Percentiles rank a stretch among this genome's conserved stretches.
phyloP scores from a whole-genome alignment of 1,139 yeast species.

The Lodderomyces metapsilosis region DNA sequence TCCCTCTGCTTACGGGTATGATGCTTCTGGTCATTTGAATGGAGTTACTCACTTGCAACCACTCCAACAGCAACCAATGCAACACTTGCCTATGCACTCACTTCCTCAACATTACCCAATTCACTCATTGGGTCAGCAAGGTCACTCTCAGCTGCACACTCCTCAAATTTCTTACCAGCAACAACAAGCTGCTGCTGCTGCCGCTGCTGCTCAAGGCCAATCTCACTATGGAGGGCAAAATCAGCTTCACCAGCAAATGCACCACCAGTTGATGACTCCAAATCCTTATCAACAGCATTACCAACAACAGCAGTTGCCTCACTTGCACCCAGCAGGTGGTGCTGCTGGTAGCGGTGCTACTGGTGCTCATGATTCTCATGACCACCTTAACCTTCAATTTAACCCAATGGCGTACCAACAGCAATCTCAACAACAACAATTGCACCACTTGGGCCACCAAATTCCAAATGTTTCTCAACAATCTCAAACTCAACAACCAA shows the following conservation, averaged over 20 bases:
- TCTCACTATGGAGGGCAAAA: conserved; percentile 8
- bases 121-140: conserved; percentile 19
- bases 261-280: conserved; percentile 7
- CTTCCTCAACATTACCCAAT: conserved; percentile 18
- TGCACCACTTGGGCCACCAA: conserved; percentile 16
- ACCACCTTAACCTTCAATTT: conserved; percentile 23
- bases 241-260: conserved; percentile 13
- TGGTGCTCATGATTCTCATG: conserved; percentile 14
- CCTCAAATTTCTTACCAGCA: conserved; percentile 6
- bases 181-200: conserved; percentile 1
- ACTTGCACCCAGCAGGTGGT: conserved; percentile 13
- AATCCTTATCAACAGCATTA: conserved; percentile 11
- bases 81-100: conserved; percentile 8
- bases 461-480: conserved; percentile 10
- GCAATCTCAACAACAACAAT: conserved; percentile 16
- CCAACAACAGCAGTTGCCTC: conserved; percentile 8
- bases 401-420: conserved; percentile 22
- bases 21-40: conserved; percentile 3
- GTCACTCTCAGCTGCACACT: conserved; percentile 9
- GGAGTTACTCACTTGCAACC: conserved; percentile 7
- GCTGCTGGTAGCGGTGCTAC: conserved; percentile 11
- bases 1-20: conserved; percentile 1
- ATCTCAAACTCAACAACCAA: conserved; percentile 7
- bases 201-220: conserved; percentile 2
- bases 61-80: conserved; percentile 10